A percentile compares a stretch with the other conserved stretches of the same genome.
phyloP scores from a whole-genome alignment of 768 basidiomycete species.

The Suillus paluster region DNA sequence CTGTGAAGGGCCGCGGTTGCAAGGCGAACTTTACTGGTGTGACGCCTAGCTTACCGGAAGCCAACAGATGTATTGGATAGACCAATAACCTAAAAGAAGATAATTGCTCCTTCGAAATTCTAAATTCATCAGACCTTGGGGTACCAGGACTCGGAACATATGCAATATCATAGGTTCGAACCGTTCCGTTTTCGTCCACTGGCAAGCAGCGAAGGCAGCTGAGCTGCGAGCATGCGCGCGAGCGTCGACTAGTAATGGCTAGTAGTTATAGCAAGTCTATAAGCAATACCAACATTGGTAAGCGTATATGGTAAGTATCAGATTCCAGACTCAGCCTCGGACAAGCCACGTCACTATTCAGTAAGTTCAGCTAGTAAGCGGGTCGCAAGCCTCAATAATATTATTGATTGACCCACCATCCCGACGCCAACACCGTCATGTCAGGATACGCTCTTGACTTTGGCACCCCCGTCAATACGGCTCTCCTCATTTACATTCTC shows the following conservation, averaged over 20 bases:
- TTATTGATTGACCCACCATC: neutral
- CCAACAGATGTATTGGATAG: neutral
- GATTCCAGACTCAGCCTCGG: neutral
- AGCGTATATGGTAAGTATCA: too few relatives aligned
- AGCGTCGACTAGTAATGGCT: too few relatives aligned
- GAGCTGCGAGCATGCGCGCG: too few relatives aligned
- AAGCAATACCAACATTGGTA: too few relatives aligned
- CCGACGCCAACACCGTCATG: slow-evolving; percentile 20
- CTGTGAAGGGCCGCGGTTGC: too few relatives aligned
- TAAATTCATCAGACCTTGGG: too few relatives aligned
- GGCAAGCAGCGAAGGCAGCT: too few relatives aligned
- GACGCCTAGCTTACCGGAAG: neutral
- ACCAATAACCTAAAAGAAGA: neutral
- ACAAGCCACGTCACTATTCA: neutral
- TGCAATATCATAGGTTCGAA: too few relatives aligned
- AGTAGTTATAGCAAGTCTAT: too few relatives aligned
- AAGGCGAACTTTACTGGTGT: neutral
- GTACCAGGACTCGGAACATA: neutral
- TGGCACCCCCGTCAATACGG: slow-evolving; percentile 80
- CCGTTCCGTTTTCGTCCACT: too few relatives aligned
- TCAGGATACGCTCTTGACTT: slow-evolving; percentile 49
- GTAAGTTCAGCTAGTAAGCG: too few relatives aligned
- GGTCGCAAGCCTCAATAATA: neutral
- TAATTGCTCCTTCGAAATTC: neutral
- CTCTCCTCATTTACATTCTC: slow-evolving; percentile 75